These are phyloP conservation scores for Sonneratia caseolaris DNA, from an alignment of 345 rosid genomes.

Conservation along the genomic window DNA sequence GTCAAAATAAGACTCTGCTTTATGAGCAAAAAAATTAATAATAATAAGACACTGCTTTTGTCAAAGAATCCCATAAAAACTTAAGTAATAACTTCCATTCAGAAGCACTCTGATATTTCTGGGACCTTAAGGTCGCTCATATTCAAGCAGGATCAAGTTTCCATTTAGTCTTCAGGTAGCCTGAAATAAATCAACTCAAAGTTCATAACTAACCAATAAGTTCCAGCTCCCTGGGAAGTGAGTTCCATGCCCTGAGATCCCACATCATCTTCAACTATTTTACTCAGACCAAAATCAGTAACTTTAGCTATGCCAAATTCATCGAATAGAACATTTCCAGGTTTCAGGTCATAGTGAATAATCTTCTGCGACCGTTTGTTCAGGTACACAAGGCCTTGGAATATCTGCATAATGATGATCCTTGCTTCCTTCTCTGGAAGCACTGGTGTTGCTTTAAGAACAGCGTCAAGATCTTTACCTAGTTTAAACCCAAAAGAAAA, in stretches of 20 bases:
- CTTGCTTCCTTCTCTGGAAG: slow-evolving; percentile 96
- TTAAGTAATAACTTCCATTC: too few relatives aligned
- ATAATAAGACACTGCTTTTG: too few relatives aligned
- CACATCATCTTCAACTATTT: slow-evolving; percentile 86
- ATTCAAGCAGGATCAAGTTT: not conserved
- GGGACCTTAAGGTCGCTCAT: not conserved
- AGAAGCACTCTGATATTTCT: not conserved
- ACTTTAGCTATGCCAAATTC: slow-evolving; percentile 95
- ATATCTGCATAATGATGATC: slow-evolving; percentile 84
- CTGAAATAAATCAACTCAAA: not conserved
- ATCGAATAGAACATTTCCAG: slow-evolving; percentile 96
- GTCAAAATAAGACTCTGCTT: too few relatives aligned
- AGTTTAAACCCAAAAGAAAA: slow-evolving; percentile 15
- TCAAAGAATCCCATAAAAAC: too few relatives aligned
- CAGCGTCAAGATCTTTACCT: slow-evolving; percentile 99
- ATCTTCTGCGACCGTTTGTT: slow-evolving; percentile 82
- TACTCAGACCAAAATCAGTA: slow-evolving; percentile 99
- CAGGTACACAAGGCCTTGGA: slow-evolving; percentile 90
- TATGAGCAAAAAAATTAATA: too few relatives aligned
- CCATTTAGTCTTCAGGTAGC: not conserved
- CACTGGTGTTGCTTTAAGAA: slow-evolving; percentile 86
- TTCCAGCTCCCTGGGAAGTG: slow-evolving; percentile 99
- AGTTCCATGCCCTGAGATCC: slow-evolving; percentile 99
- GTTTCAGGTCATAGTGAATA: slow-evolving; percentile 97
- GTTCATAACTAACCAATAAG: slow-evolving; percentile 65